These are phyloP conservation scores for Eryngium alpinum DNA, from an alignment of 140 eudicot genomes.

Conservation along the genomic window DNA sequence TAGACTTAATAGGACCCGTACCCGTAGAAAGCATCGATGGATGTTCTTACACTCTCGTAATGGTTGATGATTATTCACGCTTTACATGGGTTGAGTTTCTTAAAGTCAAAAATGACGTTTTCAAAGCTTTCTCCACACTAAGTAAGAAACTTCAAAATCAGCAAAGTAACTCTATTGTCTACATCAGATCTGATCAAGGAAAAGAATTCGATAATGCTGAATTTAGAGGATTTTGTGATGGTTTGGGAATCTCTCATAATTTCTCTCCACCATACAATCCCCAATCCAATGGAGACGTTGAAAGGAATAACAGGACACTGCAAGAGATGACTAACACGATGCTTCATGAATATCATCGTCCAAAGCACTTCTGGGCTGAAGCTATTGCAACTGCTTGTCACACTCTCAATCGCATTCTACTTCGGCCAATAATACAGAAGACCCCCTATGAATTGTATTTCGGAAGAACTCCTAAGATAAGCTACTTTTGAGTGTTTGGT, in stretches of 20 bases:
- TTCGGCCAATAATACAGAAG: too few species aligned
- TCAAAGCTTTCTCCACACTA: not conserved
- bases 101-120: not conserved
- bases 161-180: not conserved
- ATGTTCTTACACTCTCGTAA: not conserved
- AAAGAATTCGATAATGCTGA: not conserved
- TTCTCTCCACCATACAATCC: not conserved
- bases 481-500: too few species aligned
- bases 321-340: too few species aligned
- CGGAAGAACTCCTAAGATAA: too few species aligned
- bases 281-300: slow-evolving; percentile 9
- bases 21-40: not conserved
- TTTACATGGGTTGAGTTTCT: not conserved
- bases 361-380: too few species aligned
- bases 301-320: too few species aligned
- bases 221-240: not conserved
- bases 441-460: too few species aligned
- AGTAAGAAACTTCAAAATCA: not conserved
- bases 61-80: not conserved
- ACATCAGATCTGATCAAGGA: not conserved
- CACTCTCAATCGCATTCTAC: too few species aligned
- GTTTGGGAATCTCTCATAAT: not conserved
- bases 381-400: too few species aligned
- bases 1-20: not conserved
- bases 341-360: too few species aligned